Evolutionary conservation across 768 basidiomycete species (phyloP).

Genomic region (Cystobasidium onofrii): DNA sequence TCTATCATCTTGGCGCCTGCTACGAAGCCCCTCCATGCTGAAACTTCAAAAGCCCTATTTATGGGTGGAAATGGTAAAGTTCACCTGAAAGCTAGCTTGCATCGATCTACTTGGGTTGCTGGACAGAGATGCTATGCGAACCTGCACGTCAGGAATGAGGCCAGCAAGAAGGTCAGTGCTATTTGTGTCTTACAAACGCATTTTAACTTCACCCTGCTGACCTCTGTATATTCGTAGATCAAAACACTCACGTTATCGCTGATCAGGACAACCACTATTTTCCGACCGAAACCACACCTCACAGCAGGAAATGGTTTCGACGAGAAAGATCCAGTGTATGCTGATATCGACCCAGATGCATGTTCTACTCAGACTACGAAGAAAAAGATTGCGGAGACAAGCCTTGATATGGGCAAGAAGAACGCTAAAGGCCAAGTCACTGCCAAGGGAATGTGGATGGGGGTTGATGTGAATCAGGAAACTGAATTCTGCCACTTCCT

Average conservation of each 20-base stretch:
- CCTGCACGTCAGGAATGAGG: conserved; percentile 39
- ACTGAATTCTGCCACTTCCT: conserved; percentile 63
- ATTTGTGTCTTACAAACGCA: neutral
- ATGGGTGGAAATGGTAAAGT: conserved; percentile 61
- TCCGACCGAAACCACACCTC: conserved; percentile 53
- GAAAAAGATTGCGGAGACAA: conserved; percentile 60
- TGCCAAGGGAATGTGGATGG: conserved; percentile 83
- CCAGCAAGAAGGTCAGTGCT: conserved; percentile 34
- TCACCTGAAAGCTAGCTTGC: conserved; percentile 58
- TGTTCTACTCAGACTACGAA: conserved; percentile 58
- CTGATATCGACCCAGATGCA: conserved; percentile 52
- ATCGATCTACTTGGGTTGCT: conserved; percentile 68
- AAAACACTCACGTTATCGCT: conserved; percentile 60
- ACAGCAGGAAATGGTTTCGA: conserved; percentile 41
- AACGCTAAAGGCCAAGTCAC: conserved; percentile 63
- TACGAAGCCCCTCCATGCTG: conserved; percentile 55
- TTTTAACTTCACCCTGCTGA: too few species aligned
- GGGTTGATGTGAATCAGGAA: conserved; percentile 59
- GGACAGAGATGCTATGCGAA: conserved; percentile 55
- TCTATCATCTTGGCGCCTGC: conserved; percentile 57
- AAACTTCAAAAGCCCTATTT: conserved; percentile 54
- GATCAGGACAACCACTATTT: conserved; percentile 59
- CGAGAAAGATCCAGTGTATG: conserved; percentile 27
- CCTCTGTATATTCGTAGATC: conserved; percentile 46
- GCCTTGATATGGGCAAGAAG: conserved; percentile 60